Percentiles rank a stretch among this genome's conserved stretches.
Evolutionary conservation across 164 flowering plant species (phyloP).

Genomic region (Vitis labrusca): DNA sequence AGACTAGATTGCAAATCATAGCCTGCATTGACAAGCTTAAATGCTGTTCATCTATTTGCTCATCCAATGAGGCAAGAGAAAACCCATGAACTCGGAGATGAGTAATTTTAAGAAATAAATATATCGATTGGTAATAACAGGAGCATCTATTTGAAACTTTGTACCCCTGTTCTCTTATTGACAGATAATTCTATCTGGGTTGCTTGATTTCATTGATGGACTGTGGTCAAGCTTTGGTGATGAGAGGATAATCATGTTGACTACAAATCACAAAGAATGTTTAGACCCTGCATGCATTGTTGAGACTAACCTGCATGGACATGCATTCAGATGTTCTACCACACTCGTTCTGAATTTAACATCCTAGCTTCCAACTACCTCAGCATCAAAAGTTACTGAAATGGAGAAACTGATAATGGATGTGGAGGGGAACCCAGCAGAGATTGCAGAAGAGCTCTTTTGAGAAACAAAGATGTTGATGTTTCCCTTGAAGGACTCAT

Average conservation of each 20-base stretch:
- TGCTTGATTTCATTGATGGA: slow-evolving; percentile 28
- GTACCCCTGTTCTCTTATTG: too few relatives aligned
- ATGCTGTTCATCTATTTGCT: too few relatives aligned
- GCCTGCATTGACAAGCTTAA: too few relatives aligned
- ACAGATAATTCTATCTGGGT: slow-evolving; percentile 9
- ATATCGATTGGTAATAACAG: too few relatives aligned
- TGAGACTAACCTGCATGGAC: slow-evolving; percentile 29
- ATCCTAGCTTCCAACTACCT: slow-evolving; percentile 24
- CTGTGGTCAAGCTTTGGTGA: slow-evolving; percentile 34
- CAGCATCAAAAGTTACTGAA: neutral
- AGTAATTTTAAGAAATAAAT: too few relatives aligned
- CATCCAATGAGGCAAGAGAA: too few relatives aligned
- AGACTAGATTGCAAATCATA: too few relatives aligned
- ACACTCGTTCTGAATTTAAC: slow-evolving; percentile 16
- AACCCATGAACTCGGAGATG: neutral
- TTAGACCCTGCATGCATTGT: slow-evolving; percentile 28
- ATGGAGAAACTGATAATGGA: slow-evolving; percentile 2
- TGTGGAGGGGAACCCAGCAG: too few relatives aligned
- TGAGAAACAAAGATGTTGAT: too few relatives aligned
- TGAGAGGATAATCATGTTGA: slow-evolving; percentile 27
- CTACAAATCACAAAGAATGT: slow-evolving; percentile 24
- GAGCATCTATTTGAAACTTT: too few relatives aligned
- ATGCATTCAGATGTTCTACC: slow-evolving; percentile 26
- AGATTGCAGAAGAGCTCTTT: too few relatives aligned
- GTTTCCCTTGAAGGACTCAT: too few relatives aligned